Evolutionary conservation across 192 early-diverging fungal species (phyloP).

Genomic region (Funneliformis geosporum): DNA sequence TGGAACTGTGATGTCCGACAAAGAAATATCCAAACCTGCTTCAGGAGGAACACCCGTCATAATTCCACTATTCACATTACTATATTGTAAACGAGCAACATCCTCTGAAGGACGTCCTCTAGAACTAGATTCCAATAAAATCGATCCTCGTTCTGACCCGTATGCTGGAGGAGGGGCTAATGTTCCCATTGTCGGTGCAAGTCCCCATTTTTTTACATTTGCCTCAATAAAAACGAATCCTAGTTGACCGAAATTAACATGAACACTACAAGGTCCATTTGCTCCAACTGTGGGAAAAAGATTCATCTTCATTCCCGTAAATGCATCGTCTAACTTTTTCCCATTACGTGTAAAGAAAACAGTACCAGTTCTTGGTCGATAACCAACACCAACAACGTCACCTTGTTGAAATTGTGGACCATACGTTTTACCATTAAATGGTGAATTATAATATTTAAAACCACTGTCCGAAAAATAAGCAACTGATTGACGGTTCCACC

Average conservation of each 20-base stretch:
- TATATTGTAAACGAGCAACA: slow-evolving; percentile 18
- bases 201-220: slow-evolving; percentile 82
- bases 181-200: slow-evolving; percentile 71
- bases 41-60: not conserved
- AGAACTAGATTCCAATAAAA: slow-evolving; percentile 55
- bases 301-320: slow-evolving; percentile 70
- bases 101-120: slow-evolving; percentile 29
- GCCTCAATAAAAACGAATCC: slow-evolving; percentile 86
- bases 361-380: slow-evolving; percentile 71
- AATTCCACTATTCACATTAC: slow-evolving; percentile 8
- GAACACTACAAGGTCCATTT: slow-evolving; percentile 56
- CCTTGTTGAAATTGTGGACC: slow-evolving; percentile 69
- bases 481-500: slow-evolving; percentile 76
- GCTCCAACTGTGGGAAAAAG: slow-evolving; percentile 67
- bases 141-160: slow-evolving; percentile 69
- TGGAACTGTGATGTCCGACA: slow-evolving; percentile 38
- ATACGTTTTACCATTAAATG: slow-evolving; percentile 62
- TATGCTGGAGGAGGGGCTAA: slow-evolving; percentile 75
- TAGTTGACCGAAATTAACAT: slow-evolving; percentile 77
- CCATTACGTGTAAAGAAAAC: slow-evolving; percentile 80
- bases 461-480: slow-evolving; percentile 72
- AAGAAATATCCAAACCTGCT: slow-evolving; percentile 35
- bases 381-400: slow-evolving; percentile 78
- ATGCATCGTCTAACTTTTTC: slow-evolving; percentile 66
- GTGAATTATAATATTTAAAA: slow-evolving; percentile 66